These are phyloP conservation scores for Colletotrichum truncatum DNA, from an alignment of 2,329 filamentous ascomycete species.

Conservation along the genomic window DNA sequence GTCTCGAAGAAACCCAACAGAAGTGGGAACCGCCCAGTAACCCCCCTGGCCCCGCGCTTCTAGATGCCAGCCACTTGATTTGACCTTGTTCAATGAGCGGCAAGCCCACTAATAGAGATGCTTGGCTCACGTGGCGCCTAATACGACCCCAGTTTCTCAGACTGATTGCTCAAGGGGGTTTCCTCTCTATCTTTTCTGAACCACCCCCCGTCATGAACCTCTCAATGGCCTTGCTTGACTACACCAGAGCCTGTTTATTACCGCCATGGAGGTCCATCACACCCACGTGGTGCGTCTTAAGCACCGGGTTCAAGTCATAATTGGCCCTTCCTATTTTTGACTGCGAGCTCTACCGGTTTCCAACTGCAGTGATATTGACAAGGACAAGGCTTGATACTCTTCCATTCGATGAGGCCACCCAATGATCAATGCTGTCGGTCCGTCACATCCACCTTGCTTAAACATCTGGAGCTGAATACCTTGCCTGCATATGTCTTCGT, in stretches of 20 bases:
- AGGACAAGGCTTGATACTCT: neutral
- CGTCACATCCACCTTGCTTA: neutral
- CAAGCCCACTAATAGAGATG: slow-evolving; percentile 10
- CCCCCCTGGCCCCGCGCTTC: slow-evolving; percentile 9
- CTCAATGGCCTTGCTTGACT: neutral
- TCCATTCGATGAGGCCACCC: neutral
- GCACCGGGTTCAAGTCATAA: no score
- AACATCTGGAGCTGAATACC: neutral
- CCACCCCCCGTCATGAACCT: neutral
- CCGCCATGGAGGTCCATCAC: neutral
- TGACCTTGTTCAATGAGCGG: slow-evolving; percentile 12
- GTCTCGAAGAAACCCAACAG: slow-evolving; percentile 21
- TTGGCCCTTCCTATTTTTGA: no score
- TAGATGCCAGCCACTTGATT: neutral
- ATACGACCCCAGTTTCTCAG: slow-evolving; percentile 14
- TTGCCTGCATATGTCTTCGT: no score
- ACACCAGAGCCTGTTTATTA: neutral
- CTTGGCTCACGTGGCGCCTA: slow-evolving; percentile 29
- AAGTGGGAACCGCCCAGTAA: slow-evolving; percentile 21
- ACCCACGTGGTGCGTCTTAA: neutral
- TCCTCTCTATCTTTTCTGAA: neutral
- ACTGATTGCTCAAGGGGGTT: neutral
- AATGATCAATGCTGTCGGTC: slow-evolving; percentile 16
- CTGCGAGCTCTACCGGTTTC: neutral
- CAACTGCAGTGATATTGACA: neutral